Percentiles rank a stretch among this genome's conserved stretches.
Evolutionary conservation across 257 asterid genomes (phyloP).

Genomic region (Leonotis leonurus): DNA sequence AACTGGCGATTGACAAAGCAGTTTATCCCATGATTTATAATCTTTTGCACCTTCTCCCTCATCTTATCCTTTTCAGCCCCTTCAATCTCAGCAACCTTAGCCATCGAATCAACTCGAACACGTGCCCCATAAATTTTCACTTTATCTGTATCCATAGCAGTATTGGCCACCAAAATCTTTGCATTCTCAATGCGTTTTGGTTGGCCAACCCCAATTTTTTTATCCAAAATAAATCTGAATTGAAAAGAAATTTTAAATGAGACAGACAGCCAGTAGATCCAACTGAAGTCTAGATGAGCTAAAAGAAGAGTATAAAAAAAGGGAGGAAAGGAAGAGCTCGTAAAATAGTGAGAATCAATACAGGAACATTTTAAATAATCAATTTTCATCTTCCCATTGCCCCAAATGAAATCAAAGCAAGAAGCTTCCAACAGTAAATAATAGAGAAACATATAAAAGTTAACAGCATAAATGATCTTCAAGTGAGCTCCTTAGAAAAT

Average conservation of each 20-base stretch:
- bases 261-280: not conserved
- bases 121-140: constrained; percentile 98
- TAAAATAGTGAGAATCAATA: not conserved
- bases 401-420: too few species aligned
- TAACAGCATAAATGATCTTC: too few species aligned
- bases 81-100: constrained; percentile 95
- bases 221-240: constrained; percentile 86
- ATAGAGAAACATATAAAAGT: too few species aligned
- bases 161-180: constrained; percentile 89
- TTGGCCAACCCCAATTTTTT: constrained; percentile 94
- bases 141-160: constrained; percentile 98
- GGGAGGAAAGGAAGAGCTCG: not conserved
- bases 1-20: constrained; percentile 92
- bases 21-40: constrained; percentile 81
- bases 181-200: constrained; percentile 97
- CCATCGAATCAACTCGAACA: constrained; percentile 98
- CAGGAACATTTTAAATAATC: not conserved
- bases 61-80: constrained; percentile 86
- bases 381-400: too few species aligned
- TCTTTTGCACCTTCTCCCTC: constrained; percentile 88
- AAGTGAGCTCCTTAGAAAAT: too few species aligned
- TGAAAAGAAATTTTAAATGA: not conserved
- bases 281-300: not conserved
- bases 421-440: too few species aligned
- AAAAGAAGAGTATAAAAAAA: not conserved